Evolutionary conservation across 345 rosid species (phyloP).

Genomic region (Lepidium didymum): DNA sequence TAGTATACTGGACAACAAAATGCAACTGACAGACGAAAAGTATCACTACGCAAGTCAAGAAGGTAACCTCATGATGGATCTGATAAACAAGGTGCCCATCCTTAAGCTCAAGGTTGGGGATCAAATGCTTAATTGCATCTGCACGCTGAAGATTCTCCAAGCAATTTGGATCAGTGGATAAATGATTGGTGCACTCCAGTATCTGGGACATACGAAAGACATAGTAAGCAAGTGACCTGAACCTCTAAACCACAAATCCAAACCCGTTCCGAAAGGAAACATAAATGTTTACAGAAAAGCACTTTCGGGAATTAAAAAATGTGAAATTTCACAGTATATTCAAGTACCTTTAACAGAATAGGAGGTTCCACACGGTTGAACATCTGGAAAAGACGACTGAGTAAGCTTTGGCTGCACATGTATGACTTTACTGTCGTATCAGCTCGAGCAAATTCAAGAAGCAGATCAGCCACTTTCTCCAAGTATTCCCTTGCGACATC

Average conservation of each 20-base stretch:
- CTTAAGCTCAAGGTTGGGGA: conserved; percentile 91
- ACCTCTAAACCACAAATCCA: not conserved
- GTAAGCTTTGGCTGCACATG: conserved; percentile 94
- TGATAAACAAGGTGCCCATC: conserved; percentile 77
- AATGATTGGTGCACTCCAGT: conserved; percentile 76
- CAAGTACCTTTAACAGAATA: conserved; percentile 75
- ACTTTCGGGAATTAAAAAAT: not conserved
- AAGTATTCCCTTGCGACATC: conserved; percentile 93
- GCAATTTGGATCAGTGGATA: conserved; percentile 94
- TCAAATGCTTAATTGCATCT: conserved; percentile 84
- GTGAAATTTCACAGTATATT: not conserved
- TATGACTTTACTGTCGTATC: conserved; percentile 85
- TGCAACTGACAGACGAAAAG: not conserved
- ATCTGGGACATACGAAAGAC: conserved; percentile 41
- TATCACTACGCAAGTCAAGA: conserved; percentile 4
- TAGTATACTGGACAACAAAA: not conserved
- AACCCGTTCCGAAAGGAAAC: not conserved
- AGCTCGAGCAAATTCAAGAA: conserved; percentile 95
- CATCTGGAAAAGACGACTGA: conserved; percentile 89
- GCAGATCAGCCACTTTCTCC: conserved; percentile 94
- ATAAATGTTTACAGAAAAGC: not conserved
- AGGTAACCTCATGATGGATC: conserved; percentile 80
- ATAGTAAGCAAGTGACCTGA: not conserved
- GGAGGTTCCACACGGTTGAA: conserved; percentile 80
- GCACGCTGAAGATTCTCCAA: conserved; percentile 96